Evolutionary conservation across 345 rosid genomes (phyloP), one percentile per base, ranked within the genome.

Genomic region (Kernera saxatilis): DNA sequence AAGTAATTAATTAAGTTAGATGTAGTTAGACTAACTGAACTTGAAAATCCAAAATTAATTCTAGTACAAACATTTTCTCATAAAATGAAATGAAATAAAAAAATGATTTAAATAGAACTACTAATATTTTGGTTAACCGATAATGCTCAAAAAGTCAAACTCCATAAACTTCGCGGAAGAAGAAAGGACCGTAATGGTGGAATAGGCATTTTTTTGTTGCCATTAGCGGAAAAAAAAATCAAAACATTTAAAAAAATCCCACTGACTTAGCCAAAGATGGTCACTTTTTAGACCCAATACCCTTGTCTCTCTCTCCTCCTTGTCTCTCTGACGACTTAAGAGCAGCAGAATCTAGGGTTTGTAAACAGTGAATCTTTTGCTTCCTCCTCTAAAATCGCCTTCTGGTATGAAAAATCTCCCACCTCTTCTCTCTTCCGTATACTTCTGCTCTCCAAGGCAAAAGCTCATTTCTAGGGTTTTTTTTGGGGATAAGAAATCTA

Each of bases 301-400:
- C 30, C 60, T 67, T 37, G 4, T 7, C 64, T 61, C 25, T 66
- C 74, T 67, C 67, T 69, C 57, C 54, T 63, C 30, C 73, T 66
- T 36, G 51, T 59, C 63, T 69, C 76, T 43, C 72, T 63, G 48
- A 43, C 60, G 62, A 22, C 70, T 71, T 56, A 3, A 26, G 56
- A 55, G 71, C 53, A 64, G 58, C 64, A 57, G 69, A 76, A 55
- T 70, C 81, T 78, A 73, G 81, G 85, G 81, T 79, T 79, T 82
- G 17, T 35, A 4, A 15, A 54, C 74, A 54, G 77, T 79, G 67
- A 76, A 73, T 72, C 81, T 79, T 79, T 79, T 69, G 52, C 74
- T 59, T 73, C 77, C 52, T 40, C 54, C 55, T 22, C 52, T 6
- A 29, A 22, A 56, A 46, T 65, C 27, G 62, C 27, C 75, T 41